phyloP scores from a whole-genome alignment of 202 grass and related monocot genomes.

The Musa balbisiana region DNA sequence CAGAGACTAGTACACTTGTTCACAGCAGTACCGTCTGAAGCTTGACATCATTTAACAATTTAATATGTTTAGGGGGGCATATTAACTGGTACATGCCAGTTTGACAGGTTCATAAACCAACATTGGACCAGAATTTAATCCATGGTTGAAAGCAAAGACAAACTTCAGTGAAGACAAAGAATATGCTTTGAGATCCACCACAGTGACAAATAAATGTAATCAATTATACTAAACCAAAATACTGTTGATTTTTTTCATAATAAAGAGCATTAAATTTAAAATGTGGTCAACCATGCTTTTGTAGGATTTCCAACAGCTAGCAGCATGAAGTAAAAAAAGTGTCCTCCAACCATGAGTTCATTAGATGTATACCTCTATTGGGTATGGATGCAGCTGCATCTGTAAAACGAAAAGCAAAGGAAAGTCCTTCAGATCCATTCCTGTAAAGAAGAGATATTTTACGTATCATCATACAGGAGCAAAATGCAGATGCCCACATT shows the following conservation, averaged over 20 bases:
- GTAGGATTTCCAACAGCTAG: no score
- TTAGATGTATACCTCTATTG: conserved; percentile 50
- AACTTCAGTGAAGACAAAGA: no score
- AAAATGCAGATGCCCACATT: neutral
- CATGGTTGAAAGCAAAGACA: no score
- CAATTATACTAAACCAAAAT: neutral
- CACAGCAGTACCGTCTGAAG: no score
- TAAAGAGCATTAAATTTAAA: neutral
- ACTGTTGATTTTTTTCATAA: neutral
- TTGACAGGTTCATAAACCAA: no score
- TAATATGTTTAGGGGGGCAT: no score
- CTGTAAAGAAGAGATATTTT: conserved; percentile 28
- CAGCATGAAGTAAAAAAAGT: neutral
- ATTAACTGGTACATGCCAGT: no score
- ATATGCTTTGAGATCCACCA: no score
- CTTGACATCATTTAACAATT: no score
- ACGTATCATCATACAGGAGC: neutral
- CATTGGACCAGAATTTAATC: no score
- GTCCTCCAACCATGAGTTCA: conserved; percentile 9
- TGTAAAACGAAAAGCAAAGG: conserved; percentile 91
- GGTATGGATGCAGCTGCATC: conserved; percentile 61
- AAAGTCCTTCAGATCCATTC: conserved; percentile 95
- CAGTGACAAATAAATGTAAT: no score
- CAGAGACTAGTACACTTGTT: neutral
- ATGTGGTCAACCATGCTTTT: neutral